These are phyloP conservation scores for Botrytis deweyae DNA, from an alignment of 2,329 filamentous ascomycete genomes.

Conservation along the genomic window DNA sequence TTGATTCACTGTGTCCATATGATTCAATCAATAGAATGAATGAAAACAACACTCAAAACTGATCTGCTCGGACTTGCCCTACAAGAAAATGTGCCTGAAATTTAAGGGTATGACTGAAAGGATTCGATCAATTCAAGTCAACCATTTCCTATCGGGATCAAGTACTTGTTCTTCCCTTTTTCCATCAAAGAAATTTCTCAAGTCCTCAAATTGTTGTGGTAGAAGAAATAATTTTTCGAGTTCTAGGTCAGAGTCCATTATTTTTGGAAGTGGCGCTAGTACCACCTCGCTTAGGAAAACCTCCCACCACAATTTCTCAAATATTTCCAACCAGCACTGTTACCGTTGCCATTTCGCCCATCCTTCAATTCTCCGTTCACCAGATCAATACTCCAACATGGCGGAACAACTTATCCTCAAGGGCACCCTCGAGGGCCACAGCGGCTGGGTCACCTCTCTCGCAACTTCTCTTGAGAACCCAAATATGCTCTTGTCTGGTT, in stretches of 20 bases:
- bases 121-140: neutral
- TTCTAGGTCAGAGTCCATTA: constrained; percentile 10
- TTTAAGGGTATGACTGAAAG: constrained; percentile 2
- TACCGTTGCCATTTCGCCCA: constrained; percentile 10
- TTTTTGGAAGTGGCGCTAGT: constrained; percentile 18
- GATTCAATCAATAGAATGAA: neutral
- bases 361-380: constrained; percentile 26
- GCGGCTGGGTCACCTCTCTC: constrained; percentile 98
- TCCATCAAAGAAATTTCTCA: neutral
- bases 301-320: constrained; percentile 24
- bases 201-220: neutral
- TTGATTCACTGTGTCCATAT: neutral
- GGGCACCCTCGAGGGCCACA: constrained; percentile 98
- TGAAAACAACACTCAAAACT: neutral
- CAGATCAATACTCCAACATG: constrained; percentile 37
- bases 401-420: constrained; percentile 66
- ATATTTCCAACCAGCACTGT: constrained; percentile 16
- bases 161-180: neutral
- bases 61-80: constrained; percentile 11
- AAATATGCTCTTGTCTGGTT: constrained; percentile 98
- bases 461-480: constrained; percentile 99
- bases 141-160: neutral
- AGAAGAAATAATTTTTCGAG: neutral
- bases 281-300: constrained; percentile 22
- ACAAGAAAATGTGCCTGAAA: constrained; percentile 9